phyloP scores from a whole-genome alignment of 139 green algal species.

The Ulvella scutata region DNA sequence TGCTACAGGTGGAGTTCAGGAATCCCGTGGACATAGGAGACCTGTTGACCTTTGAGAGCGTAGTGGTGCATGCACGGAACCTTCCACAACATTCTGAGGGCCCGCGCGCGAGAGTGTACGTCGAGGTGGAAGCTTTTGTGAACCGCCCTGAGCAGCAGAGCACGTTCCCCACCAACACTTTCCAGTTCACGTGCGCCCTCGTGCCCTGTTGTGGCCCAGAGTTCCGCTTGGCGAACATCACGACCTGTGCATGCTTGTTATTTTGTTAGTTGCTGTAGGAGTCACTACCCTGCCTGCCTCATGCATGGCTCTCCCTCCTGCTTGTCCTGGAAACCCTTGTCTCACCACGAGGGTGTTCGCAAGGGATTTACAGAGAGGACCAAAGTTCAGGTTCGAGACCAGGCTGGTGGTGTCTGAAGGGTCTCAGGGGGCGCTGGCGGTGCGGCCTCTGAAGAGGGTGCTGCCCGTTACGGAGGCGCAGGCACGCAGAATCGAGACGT shows the following conservation, averaged over 20 bases:
- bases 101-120: neutral
- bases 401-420: neutral
- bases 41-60: conserved; percentile 42
- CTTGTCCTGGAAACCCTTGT: too few species aligned
- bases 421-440: too few species aligned
- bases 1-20: conserved; percentile 31
- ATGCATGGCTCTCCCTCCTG: too few species aligned
- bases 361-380: neutral
- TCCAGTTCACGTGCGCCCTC: conserved; percentile 21
- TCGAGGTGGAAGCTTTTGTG: conserved; percentile 32
- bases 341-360: too few species aligned
- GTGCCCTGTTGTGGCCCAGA: too few species aligned
- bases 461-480: conserved; percentile 11
- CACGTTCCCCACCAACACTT: conserved; percentile 36
- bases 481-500: too few species aligned
- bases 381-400: too few species aligned
- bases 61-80: conserved; percentile 24
- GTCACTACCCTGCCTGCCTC: too few species aligned
- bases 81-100: neutral
- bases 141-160: conserved; percentile 24
- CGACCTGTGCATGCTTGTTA: too few species aligned
- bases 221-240: too few species aligned
- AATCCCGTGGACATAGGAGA: conserved; percentile 62
- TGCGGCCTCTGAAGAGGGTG: conserved; percentile 2
- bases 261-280: too few species aligned